phyloP scores from a whole-genome alignment of 1,284 basidiomycete species.

The Pholiota adiposa region DNA sequence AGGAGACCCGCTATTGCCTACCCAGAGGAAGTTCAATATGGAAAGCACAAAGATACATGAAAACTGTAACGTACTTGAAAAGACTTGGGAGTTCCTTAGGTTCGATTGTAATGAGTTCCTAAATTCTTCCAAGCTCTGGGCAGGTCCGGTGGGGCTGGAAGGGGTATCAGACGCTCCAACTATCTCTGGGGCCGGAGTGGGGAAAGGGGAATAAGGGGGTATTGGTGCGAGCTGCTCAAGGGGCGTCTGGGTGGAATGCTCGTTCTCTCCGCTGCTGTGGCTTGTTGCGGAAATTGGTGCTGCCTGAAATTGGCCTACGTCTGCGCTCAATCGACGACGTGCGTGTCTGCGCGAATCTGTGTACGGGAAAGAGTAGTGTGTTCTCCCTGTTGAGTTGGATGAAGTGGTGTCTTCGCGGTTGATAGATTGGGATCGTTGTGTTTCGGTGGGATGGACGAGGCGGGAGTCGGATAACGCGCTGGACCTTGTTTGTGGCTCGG shows the following conservation, averaged over 20 bases:
- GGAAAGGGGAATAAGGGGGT: constrained; percentile 39
- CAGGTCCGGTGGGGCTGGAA: constrained; percentile 21
- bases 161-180: constrained; percentile 3
- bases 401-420: constrained; percentile 4
- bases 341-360: constrained; percentile 5
- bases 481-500: not conserved
- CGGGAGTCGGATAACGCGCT: not conserved
- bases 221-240: constrained; percentile 26
- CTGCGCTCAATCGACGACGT: constrained; percentile 38
- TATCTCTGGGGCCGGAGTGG: constrained; percentile 17
- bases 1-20: constrained; percentile 26
- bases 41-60: not conserved
- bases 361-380: constrained; percentile 6
- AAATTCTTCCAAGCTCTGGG: constrained; percentile 46
- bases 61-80: constrained; percentile 26
- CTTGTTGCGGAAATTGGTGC: constrained; percentile 19
- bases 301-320: constrained; percentile 26
- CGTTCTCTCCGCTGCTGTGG: constrained; percentile 20
- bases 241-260: constrained; percentile 12
- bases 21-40: not conserved
- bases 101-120: constrained; percentile 38
- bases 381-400: not conserved
- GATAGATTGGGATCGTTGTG: not conserved
- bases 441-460: not conserved
- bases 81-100: constrained; percentile 23